These are phyloP conservation scores for Cordyceps farinosa DNA, from an alignment of 2,329 filamentous ascomycete species.

Conservation along the genomic window DNA sequence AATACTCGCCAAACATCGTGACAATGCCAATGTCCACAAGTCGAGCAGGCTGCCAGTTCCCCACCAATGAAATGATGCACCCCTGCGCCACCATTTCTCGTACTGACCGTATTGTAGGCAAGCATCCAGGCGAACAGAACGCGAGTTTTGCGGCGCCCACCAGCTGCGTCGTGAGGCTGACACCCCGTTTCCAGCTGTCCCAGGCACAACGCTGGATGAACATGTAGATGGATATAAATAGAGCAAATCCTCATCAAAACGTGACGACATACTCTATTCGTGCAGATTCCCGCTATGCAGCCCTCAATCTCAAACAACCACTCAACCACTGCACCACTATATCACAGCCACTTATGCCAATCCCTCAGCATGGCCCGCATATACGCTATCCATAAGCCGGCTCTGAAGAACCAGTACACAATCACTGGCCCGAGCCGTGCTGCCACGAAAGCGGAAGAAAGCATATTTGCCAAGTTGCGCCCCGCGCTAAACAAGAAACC, in stretches of 20 bases:
- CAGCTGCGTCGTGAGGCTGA: constrained; percentile 5
- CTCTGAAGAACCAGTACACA: constrained; percentile 8
- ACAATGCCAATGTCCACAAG: background rate
- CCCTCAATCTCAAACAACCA: background rate
- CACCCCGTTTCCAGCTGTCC: background rate
- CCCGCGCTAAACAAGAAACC: constrained; percentile 4
- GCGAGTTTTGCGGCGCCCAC: constrained; percentile 11
- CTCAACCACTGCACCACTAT: background rate
- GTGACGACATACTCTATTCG: background rate
- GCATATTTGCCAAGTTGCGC: background rate
- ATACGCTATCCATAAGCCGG: constrained; percentile 7
- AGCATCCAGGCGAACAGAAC: background rate
- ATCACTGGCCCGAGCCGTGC: constrained; percentile 6
- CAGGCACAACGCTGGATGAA: background rate
- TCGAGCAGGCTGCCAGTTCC: background rate
- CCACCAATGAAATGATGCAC: background rate
- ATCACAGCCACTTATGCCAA: background rate
- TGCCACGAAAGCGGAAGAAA: background rate
- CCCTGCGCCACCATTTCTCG: constrained; percentile 1
- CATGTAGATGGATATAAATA: background rate
- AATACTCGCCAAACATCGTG: too few species aligned
- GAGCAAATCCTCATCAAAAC: background rate
- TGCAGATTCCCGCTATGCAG: background rate
- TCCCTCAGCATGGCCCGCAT: constrained; percentile 4
- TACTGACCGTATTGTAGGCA: constrained; percentile 4